phyloP scores from a whole-genome alignment of 495 filamentous ascomycete species.

The Amphirosellinia nigrospora region DNA sequence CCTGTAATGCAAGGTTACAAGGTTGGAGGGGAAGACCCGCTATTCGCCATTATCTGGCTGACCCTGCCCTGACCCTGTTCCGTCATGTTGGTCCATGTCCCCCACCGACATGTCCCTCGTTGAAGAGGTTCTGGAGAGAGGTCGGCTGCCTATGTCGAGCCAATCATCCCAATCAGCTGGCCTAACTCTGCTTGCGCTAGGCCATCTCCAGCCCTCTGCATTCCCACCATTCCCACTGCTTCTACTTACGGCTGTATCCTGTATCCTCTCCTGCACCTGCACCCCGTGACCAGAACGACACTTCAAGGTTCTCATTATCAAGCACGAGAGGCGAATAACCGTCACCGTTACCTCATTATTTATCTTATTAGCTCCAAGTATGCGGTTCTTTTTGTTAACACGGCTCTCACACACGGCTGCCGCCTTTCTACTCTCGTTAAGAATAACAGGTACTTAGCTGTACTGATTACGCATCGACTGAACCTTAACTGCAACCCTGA shows the following conservation, averaged over 20 bases:
- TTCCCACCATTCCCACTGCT: constrained; percentile 17
- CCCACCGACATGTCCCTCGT: too few species aligned
- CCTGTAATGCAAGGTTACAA: not conserved
- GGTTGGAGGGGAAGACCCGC: constrained; percentile 6
- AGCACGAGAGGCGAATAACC: not conserved
- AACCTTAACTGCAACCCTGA: constrained; percentile 1
- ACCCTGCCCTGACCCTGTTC: not conserved
- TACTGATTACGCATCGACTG: not conserved
- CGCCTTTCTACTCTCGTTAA: not conserved
- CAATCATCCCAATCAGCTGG: constrained; percentile 10
- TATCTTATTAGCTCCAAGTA: not conserved
- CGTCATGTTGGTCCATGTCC: not conserved
- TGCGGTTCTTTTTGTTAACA: not conserved
- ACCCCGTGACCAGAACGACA: constrained; percentile 20
- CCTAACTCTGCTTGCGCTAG: not conserved
- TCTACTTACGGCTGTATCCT: constrained; percentile 1
- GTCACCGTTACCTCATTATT: not conserved
- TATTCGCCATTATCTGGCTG: not conserved
- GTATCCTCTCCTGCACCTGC: not conserved
- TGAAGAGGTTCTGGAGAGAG: not conserved
- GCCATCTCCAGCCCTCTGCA: constrained; percentile 17
- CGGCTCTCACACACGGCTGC: not conserved
- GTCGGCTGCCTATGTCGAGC: not conserved
- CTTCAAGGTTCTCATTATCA: not conserved
- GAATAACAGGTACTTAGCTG: not conserved